Conservation (phyloP, 2,329 filamentous ascomycete species). For the Talaromyces verruculosus region DNA sequence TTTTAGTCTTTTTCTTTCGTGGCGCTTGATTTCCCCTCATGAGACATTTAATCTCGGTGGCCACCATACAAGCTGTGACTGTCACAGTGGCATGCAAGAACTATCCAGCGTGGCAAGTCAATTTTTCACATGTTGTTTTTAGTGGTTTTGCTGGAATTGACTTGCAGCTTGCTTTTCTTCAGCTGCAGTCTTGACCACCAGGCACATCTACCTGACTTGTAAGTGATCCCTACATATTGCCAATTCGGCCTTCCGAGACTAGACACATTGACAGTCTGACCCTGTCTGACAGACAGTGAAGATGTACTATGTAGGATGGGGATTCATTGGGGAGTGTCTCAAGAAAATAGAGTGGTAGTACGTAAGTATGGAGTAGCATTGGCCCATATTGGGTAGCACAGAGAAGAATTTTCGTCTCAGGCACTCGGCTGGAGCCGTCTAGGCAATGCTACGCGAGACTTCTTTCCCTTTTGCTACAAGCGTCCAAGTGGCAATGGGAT, state of each 20-base stretch:
- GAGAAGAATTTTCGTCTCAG: not conserved
- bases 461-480: not conserved
- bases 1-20: not conserved
- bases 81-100: not conserved
- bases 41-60: not conserved
- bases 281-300: not conserved
- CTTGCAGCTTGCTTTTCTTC: not conserved
- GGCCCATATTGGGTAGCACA: conserved; percentile 4
- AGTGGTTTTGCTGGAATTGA: not conserved
- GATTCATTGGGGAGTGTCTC: not conserved
- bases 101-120: not conserved
- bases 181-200: not conserved
- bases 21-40: conserved; percentile 4
- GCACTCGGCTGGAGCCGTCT: not conserved
- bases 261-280: not conserved
- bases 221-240: not conserved
- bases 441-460: not conserved
- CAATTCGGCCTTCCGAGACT: not conserved
- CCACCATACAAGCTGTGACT: not conserved
- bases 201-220: not conserved
- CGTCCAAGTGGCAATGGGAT: not conserved
- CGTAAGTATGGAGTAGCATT: not conserved
- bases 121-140: not conserved
- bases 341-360: not conserved
- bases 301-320: not conserved